Evolutionary conservation across 768 basidiomycete genomes (phyloP).

Genomic region (Lentinula sp.): DNA sequence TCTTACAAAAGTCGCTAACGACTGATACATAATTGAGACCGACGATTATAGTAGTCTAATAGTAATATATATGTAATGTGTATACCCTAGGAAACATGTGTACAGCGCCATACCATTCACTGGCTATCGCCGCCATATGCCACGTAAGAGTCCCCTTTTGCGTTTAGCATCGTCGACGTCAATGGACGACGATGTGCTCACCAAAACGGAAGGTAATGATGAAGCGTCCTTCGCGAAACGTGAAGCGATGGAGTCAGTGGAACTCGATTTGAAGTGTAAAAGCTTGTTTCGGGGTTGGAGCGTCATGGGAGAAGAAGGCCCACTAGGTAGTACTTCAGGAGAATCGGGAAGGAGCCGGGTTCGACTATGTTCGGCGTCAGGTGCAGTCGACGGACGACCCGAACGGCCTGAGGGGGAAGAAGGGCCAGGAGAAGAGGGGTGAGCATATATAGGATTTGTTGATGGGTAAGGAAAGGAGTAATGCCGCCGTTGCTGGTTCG

Average conservation of each 20-base stretch:
- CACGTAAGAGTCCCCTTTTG: constrained; percentile 35
- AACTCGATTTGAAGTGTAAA: constrained; percentile 44
- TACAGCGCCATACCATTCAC: not conserved
- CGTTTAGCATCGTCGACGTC: constrained; percentile 37
- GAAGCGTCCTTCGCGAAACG: constrained; percentile 11
- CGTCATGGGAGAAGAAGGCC: constrained; percentile 14
- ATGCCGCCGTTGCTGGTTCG: constrained; percentile 18
- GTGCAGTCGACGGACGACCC: constrained; percentile 44
- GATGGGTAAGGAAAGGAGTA: constrained; percentile 10
- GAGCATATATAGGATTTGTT: not conserved
- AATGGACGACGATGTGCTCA: constrained; percentile 11
- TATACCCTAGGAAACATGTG: constrained; percentile 4
- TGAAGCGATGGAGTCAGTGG: constrained; percentile 49
- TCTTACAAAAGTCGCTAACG: constrained; percentile 41
- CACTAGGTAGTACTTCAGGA: not conserved
- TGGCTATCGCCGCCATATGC: constrained; percentile 33
- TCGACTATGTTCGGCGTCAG: constrained; percentile 22
- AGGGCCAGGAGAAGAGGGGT: constrained; percentile 1
- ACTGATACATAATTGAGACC: constrained; percentile 18
- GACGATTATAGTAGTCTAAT: constrained; percentile 14
- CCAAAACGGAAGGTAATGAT: constrained; percentile 9
- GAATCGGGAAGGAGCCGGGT: constrained; percentile 5
- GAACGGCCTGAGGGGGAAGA: constrained; percentile 12
- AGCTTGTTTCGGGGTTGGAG: constrained; percentile 16
- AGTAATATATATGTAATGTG: not conserved